phyloP scores from a whole-genome alignment of 1,139 yeast genomes.

The Kluyveromyces marxianus region DNA sequence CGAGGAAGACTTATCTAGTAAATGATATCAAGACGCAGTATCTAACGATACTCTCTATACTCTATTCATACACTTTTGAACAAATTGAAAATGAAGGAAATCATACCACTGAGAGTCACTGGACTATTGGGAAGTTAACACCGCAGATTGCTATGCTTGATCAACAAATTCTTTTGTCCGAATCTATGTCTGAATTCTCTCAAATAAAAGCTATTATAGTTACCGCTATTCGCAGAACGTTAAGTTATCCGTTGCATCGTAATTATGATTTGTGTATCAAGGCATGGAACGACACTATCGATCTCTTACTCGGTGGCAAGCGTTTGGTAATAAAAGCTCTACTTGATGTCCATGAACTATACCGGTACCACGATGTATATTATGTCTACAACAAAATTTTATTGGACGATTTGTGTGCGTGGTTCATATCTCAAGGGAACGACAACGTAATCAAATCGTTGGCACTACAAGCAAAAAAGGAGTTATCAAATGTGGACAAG shows the following conservation, averaged over 20 bases:
- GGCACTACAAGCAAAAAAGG: slow-evolving; percentile 51
- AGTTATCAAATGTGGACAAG: slow-evolving; percentile 15
- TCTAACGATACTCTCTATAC: slow-evolving; percentile 51
- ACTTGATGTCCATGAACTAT: slow-evolving; percentile 59
- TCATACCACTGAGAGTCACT: slow-evolving; percentile 78
- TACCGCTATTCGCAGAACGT: slow-evolving; percentile 61
- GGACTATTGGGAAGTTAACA: slow-evolving; percentile 82
- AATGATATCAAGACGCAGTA: slow-evolving; percentile 48
- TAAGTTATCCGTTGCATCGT: slow-evolving; percentile 75
- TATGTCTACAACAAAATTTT: slow-evolving; percentile 77
- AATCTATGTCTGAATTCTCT: slow-evolving; percentile 22
- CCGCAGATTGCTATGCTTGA: slow-evolving; percentile 77
- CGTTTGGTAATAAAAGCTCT: slow-evolving; percentile 53
- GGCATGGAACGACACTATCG: slow-evolving; percentile 74
- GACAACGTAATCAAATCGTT: slow-evolving; percentile 48
- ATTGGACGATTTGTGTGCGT: slow-evolving; percentile 72
- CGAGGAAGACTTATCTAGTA: slow-evolving; percentile 53
- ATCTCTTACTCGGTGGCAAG: slow-evolving; percentile 60
- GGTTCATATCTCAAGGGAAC: slow-evolving; percentile 54
- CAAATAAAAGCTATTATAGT: slow-evolving; percentile 48
- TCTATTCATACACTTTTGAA: slow-evolving; percentile 74
- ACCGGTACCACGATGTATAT: slow-evolving; percentile 79
- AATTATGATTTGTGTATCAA: slow-evolving; percentile 50
- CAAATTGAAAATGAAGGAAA: slow-evolving; percentile 70
- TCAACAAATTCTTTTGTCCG: slow-evolving; percentile 39